Base-by-base conservation (phyloP, 2,329 filamentous ascomycete genomes). In the Orbilia blumenaviensis region DNA sequence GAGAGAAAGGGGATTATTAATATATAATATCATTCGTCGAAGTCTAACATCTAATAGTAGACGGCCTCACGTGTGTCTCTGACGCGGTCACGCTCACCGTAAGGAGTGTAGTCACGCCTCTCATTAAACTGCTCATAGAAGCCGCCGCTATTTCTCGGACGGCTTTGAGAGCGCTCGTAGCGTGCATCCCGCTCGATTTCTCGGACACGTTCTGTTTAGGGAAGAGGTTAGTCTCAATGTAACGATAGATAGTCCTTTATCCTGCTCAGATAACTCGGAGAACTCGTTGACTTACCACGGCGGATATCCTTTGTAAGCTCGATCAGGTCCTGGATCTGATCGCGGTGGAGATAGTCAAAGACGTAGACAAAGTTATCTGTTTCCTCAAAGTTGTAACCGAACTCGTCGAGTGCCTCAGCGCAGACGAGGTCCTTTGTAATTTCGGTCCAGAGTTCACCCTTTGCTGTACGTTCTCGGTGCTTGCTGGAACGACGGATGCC, bases 351-450 rank as follows among this genome's bases (percentile, higher is more conserved):
- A 82, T 96, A 97, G 78, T 94, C 89, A 85, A 97, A 94, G 50
- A 98, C 89, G 83, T 97, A 98, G 83, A 92, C 98, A 83, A 93
- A 96, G 77, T 87, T 88, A 64, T 93, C 91, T 0, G 92, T 95
- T 86, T 98, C 94, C 82, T 97, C 93, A 81, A 90, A 98, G 75
- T 92, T 89, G 83, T 97, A 98, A 1, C 92, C 92, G 81, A 90
- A 84, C 80, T 91, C 86, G 79, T 96, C 90, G 78, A 98, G 92
- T 16, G 95, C 95, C 82, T 97, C 93, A 62, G 91, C 89, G 72
- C 90, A 86, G 14, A 98, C 92, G 36, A 98, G 84, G 79, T 97
- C 94, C 84, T 96, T 97, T 50, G 94, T 96, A 80, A 99, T 93
- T 83, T 98, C 95, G 0, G 95, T 99, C 94, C 94, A 98, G 85